These are phyloP conservation scores for Xylaria sp. DNA, from an alignment of 2,329 filamentous ascomycete genomes.

Conservation along the genomic window DNA sequence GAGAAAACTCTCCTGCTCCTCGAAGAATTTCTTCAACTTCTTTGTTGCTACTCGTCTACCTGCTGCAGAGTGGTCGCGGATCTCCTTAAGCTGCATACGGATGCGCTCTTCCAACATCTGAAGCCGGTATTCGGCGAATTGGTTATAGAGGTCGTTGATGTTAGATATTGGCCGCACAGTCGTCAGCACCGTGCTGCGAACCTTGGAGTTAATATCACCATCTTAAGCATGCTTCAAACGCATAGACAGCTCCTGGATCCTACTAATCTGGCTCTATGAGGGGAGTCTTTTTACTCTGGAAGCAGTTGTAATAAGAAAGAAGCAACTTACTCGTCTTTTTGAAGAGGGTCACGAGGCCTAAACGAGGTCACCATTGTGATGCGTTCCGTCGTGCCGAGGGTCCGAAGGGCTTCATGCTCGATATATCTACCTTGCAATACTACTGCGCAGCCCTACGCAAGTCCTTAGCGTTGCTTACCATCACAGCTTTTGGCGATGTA, in stretches of 20 bases:
- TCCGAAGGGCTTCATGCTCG: conserved; percentile 70
- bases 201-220: neutral
- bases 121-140: conserved; percentile 71
- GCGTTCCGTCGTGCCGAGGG: conserved; percentile 68
- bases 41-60: conserved; percentile 46
- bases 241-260: neutral
- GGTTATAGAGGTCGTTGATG: conserved; percentile 66
- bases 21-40: conserved; percentile 49
- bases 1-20: conserved; percentile 51
- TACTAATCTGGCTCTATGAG: neutral
- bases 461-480: conserved; percentile 3
- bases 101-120: conserved; percentile 71
- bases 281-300: neutral
- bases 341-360: conserved; percentile 64
- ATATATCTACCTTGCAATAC: conserved; percentile 76
- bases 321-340: conserved; percentile 61
- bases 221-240: neutral
- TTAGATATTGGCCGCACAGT: conserved; percentile 70
- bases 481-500: conserved; percentile 17
- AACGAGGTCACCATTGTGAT: conserved; percentile 76
- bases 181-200: conserved; percentile 61
- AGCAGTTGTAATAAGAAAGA: neutral
- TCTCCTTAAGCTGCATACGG: conserved; percentile 56
- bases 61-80: conserved; percentile 51
- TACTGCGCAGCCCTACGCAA: conserved; percentile 66